Conservation (phyloP, 176 grass and related monocot species). For the Zizania latifolia region DNA sequence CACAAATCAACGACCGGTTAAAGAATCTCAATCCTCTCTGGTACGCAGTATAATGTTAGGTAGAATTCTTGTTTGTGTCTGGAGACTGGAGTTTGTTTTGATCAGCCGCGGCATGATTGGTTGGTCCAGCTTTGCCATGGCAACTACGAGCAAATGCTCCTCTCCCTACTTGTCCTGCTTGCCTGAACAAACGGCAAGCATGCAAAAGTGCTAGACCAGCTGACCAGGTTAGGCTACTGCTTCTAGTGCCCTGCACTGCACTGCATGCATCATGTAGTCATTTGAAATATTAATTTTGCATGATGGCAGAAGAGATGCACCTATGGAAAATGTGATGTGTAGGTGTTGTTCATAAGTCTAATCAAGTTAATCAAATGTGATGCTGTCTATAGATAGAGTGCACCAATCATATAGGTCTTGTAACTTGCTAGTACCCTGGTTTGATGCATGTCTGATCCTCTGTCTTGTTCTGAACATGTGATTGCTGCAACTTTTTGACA, state of each 20-base stretch:
- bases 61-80: not conserved
- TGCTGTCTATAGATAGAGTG: no score
- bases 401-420: no score
- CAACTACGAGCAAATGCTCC: constrained; percentile 1
- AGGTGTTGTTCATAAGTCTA: no score
- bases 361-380: no score
- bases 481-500: not conserved
- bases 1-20: no score
- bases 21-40: no score
- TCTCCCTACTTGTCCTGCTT: not conserved
- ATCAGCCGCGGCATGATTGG: not conserved
- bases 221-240: no score
- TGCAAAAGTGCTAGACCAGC: not conserved
- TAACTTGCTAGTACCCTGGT: not conserved
- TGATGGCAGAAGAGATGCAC: not conserved
- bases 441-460: not conserved
- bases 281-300: not conserved
- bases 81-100: not conserved
- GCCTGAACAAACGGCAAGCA: not conserved
- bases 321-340: no score
- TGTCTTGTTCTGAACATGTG: not conserved
- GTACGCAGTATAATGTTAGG: constrained; percentile 12
- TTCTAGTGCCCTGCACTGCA: not conserved
- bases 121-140: constrained; percentile 15
- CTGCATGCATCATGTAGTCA: not conserved